Conservation (phyloP, 2,329 filamentous ascomycete genomes). For the Cladosporium sp. region DNA sequence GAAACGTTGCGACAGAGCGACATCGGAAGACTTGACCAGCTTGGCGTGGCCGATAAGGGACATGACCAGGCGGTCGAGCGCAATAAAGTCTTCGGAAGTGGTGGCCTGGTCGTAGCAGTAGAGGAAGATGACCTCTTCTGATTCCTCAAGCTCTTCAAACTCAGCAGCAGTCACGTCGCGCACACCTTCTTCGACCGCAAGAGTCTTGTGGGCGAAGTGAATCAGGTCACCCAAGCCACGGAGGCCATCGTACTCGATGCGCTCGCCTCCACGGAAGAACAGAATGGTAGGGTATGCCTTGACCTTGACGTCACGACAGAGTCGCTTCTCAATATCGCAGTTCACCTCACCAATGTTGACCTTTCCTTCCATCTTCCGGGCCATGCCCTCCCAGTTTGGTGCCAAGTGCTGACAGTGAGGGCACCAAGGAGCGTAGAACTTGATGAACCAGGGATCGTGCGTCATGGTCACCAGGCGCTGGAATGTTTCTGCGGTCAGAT, state of each 20-base stretch:
- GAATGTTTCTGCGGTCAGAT: slow-evolving; percentile 82
- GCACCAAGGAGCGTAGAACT: slow-evolving; percentile 98
- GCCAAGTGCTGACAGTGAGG: slow-evolving; percentile 91
- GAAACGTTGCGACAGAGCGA: slow-evolving; percentile 73
- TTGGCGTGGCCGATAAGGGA: slow-evolving; percentile 89
- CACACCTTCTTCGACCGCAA: slow-evolving; percentile 74
- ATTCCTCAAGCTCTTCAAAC: slow-evolving; percentile 83
- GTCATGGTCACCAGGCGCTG: slow-evolving; percentile 81
- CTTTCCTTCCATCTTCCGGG: slow-evolving; percentile 83
- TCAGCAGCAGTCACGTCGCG: slow-evolving; percentile 74
- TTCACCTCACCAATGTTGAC: slow-evolving; percentile 96
- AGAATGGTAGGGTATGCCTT: slow-evolving; percentile 83
- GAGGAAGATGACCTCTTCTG: slow-evolving; percentile 91
- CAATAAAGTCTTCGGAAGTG: slow-evolving; percentile 85
- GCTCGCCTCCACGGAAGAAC: slow-evolving; percentile 89
- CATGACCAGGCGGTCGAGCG: slow-evolving; percentile 81
- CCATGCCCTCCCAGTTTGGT: slow-evolving; percentile 85
- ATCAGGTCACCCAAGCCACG: slow-evolving; percentile 89
- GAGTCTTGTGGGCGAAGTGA: slow-evolving; percentile 80
- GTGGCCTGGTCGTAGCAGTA: slow-evolving; percentile 98
- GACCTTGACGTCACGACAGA: slow-evolving; percentile 90
- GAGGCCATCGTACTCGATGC: slow-evolving; percentile 89
- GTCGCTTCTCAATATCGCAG: slow-evolving; percentile 77
- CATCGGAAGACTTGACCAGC: slow-evolving; percentile 86
- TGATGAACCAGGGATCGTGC: slow-evolving; percentile 94